Base-by-base conservation (phyloP, 225 moss, liverwort and hornwort genomes). In the Anthoceros angustus region DNA sequence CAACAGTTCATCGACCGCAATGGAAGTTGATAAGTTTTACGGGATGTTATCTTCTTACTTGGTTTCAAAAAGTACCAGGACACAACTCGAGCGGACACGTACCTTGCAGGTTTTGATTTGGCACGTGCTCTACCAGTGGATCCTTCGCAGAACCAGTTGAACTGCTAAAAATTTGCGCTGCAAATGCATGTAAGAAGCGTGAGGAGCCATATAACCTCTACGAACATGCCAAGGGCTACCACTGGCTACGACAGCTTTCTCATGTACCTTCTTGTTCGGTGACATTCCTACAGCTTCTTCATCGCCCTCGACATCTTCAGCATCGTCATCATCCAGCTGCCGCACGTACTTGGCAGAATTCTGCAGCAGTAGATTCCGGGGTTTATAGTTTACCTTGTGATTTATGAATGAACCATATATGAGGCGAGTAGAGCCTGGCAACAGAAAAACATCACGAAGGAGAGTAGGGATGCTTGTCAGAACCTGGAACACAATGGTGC, bases 401-500 rank as follows among this genome's bases (percentile, higher is more conserved):
- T n/a, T n/a, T n/a, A n/a, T n/a, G 23, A 25, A 25, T 41, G 23
- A 16, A 23, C 7, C 12, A 20, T 5, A 8, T 40, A 18, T 8
- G 25, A 0, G n/a, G 12, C 66, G 12, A 24, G 16, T 21, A 40
- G 41, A 23, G 41, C n/a, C n/a, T 66, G 8, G 25, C 2, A 63
- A 10, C 8, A 73, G 14, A 26, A 72, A 39, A 41, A 45, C n/a
- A 12, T 63, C 66, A 65, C 70, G 61, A 5, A n/a, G 7, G 64
- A 7, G n/a, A n/a, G n/a, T 16, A 16, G 14, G 11, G 9, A n/a
- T n/a, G n/a, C n/a, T n/a, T n/a, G n/a, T n/a, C n/a, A n/a, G 23
- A 70, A 87, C 90, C 88, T 88, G 89, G 67, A 93, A 93, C 21
- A 93, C 83, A 62, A 93, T 78, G 62, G 86, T 78, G 50, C 83